phyloP scores from a whole-genome alignment of 768 basidiomycete species.

The Lentinus tigrinus region DNA sequence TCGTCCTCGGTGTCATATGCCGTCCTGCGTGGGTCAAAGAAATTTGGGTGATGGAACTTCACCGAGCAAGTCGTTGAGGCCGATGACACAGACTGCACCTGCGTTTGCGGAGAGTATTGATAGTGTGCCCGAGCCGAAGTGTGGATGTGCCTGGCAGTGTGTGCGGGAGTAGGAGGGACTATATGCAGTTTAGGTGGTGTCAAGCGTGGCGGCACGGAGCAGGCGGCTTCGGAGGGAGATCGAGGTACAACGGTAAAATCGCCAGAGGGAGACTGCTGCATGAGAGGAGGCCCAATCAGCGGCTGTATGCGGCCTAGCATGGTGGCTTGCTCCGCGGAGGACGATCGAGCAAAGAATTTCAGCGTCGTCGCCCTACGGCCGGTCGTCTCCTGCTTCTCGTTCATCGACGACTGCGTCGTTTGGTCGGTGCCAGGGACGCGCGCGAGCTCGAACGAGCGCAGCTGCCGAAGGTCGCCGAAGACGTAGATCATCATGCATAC shows the following conservation, averaged over 20 bases:
- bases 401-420: not conserved
- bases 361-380: not conserved
- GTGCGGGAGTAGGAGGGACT: constrained; percentile 4
- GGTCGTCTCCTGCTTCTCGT: not conserved
- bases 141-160: constrained; percentile 2
- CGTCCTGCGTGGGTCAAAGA: not conserved
- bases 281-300: not conserved
- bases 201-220: not conserved
- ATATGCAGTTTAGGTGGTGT: constrained; percentile 7
- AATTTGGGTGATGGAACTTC: not conserved
- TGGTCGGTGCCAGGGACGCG: constrained; percentile 28
- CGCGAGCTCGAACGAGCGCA: constrained; percentile 75
- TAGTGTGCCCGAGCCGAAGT: not conserved
- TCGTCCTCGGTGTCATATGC: constrained; percentile 12
- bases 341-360: constrained; percentile 6
- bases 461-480: constrained; percentile 76
- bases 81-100: constrained; percentile 3
- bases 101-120: not conserved
- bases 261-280: not conserved
- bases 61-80: constrained; percentile 1
- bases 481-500: constrained; percentile 74
- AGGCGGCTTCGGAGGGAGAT: not conserved
- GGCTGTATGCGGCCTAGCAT: not conserved
- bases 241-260: not conserved
- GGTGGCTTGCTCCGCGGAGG: not conserved